Evolutionary conservation across 2,329 filamentous ascomycete species (phyloP).

Genomic region (Gnomoniopsis sp.): DNA sequence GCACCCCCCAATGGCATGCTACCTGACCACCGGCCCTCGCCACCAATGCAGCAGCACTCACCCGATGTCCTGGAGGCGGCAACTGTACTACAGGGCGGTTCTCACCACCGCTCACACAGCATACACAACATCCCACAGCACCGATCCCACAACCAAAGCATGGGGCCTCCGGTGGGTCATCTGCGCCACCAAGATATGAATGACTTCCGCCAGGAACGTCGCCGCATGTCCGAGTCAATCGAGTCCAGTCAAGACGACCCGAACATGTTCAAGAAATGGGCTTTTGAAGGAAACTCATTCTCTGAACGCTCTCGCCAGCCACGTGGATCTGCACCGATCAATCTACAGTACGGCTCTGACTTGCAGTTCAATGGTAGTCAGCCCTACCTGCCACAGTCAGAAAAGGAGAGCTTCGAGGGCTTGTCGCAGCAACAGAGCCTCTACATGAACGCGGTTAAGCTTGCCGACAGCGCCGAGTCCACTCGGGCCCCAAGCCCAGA

Average conservation of each 20-base stretch:
- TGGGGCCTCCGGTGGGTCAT: constrained; percentile 35
- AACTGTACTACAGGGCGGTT: constrained; percentile 45
- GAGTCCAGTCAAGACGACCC: constrained; percentile 28
- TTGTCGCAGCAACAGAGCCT: constrained; percentile 53
- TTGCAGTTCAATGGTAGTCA: constrained; percentile 53
- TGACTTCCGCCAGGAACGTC: constrained; percentile 38
- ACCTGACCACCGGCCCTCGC: constrained; percentile 31
- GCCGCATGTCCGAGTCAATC: constrained; percentile 26
- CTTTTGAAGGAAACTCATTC: constrained; percentile 29
- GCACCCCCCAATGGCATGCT: constrained; percentile 20
- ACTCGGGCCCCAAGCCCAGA: constrained; percentile 60
- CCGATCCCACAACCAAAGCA: constrained; percentile 2
- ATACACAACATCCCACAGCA: constrained; percentile 18
- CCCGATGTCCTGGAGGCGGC: constrained; percentile 59
- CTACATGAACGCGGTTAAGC: constrained; percentile 54
- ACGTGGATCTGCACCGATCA: constrained; percentile 33
- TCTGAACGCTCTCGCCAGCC: constrained; percentile 19
- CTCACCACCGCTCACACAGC: constrained; percentile 25
- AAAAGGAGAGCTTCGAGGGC: constrained; percentile 56
- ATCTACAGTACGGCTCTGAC: constrained; percentile 67
- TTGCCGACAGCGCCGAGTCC: constrained; percentile 54
- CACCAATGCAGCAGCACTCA: constrained; percentile 29
- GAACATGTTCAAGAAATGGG: background rate
- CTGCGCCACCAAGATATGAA: constrained; percentile 40
- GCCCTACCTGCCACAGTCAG: constrained; percentile 55